A percentile compares a stretch with the other conserved stretches of the same genome.
Evolutionary conservation across 2,329 filamentous ascomycete species (phyloP).

Genomic region (Cladosporium colombiae): DNA sequence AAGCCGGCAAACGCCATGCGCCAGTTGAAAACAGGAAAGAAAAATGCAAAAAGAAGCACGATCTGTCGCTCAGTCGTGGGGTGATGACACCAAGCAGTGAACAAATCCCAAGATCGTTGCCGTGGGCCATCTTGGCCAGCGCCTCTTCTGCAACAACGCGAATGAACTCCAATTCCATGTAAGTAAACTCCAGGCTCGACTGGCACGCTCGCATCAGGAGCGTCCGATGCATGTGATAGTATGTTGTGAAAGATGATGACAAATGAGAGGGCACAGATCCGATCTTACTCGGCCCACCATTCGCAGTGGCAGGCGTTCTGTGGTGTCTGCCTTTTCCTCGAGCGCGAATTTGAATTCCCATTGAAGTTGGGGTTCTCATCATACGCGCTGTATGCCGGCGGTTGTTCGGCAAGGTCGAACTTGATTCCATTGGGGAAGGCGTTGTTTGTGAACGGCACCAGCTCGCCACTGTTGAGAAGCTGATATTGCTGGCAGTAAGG

Average conservation of each 20-base stretch:
- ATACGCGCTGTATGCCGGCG: slow-evolving; percentile 12
- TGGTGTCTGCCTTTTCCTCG: not conserved
- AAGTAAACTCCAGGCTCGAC: slow-evolving; percentile 6
- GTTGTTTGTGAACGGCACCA: not conserved
- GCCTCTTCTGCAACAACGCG: slow-evolving; percentile 8
- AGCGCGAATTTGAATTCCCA: not conserved
- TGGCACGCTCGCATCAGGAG: not conserved
- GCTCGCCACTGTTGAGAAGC: slow-evolving; percentile 53
- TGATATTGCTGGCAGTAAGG: slow-evolving; percentile 68
- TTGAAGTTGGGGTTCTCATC: not conserved
- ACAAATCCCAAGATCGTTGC: not conserved
- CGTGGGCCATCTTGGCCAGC: slow-evolving; percentile 8
- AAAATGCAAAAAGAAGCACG: not conserved
- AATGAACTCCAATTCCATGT: slow-evolving; percentile 12
- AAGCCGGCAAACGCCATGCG: not conserved
- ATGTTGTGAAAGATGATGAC: not conserved
- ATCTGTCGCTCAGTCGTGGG: not conserved
- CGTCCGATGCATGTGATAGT: slow-evolving; percentile 2
- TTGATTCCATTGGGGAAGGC: slow-evolving; percentile 4
- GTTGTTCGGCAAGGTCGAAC: slow-evolving; percentile 2
- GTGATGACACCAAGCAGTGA: not conserved
- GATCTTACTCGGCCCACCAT: slow-evolving; percentile 13
- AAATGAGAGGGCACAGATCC: not conserved
- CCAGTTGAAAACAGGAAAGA: slow-evolving; percentile 1
- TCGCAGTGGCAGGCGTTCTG: slow-evolving; percentile 13